A percentile compares a stretch with the other conserved stretches of the same genome.
phyloP scores from a whole-genome alignment of 1,284 basidiomycete genomes.

The Ustilago curta region DNA sequence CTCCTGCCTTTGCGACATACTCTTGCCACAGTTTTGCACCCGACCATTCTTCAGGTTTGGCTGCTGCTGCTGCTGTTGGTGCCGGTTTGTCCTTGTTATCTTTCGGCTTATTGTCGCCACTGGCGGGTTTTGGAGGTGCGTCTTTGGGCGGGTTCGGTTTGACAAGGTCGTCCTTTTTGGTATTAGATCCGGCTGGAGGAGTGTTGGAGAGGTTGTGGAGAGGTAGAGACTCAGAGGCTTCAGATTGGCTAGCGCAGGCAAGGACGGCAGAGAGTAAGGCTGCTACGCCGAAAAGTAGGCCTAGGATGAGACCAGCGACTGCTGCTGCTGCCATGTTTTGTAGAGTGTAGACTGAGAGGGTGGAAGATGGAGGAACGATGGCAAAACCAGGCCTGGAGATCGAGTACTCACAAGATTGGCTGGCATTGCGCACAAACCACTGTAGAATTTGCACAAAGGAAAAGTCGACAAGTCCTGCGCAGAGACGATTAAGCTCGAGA shows the following conservation, averaged over 20 bases:
- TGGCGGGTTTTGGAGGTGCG: neutral
- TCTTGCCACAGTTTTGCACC: slow-evolving; percentile 31
- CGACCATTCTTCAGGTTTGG: slow-evolving; percentile 21
- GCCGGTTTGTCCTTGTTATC: slow-evolving; percentile 12
- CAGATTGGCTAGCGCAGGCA: slow-evolving; percentile 29
- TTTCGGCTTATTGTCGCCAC: neutral
- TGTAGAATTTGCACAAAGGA: too few species aligned
- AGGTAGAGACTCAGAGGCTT: slow-evolving; percentile 16
- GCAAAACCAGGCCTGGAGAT: too few species aligned
- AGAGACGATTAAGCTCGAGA: slow-evolving; percentile 15
- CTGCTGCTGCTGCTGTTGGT: neutral
- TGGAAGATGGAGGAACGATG: neutral
- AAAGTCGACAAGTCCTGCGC: neutral
- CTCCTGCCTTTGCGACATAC: slow-evolving; percentile 17
- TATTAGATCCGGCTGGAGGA: slow-evolving; percentile 7
- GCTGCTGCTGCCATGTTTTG: slow-evolving; percentile 30
- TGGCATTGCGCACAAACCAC: slow-evolving; percentile 3
- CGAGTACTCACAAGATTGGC: neutral
- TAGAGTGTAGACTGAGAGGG: neutral
- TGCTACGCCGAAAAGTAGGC: slow-evolving; percentile 23
- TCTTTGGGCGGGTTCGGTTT: too few species aligned
- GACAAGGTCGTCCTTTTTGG: slow-evolving; percentile 4
- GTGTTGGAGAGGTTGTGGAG: slow-evolving; percentile 21
- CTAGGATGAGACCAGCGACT: slow-evolving; percentile 33
- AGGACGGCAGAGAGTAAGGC: slow-evolving; percentile 30